Base-by-base conservation (phyloP, 23 red algal genomes). In the Gracilaria gracilis region DNA sequence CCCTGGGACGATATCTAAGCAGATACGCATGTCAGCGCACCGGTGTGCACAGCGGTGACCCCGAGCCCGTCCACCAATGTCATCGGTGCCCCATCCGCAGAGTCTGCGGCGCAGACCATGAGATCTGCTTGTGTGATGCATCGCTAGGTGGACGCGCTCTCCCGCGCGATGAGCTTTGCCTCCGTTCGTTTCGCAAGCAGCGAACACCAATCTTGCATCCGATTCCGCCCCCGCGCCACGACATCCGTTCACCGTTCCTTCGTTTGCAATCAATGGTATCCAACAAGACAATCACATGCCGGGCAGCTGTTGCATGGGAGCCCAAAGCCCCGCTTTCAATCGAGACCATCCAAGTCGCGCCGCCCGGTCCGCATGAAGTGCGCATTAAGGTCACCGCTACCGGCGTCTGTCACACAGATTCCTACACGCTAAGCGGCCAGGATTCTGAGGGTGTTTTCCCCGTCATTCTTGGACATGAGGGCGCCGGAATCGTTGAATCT, bases 391-490 rank as follows among this genome's bases (percentile, higher is more conserved):
- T 99, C 1, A 15, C 61, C 0, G 97, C 97, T 55, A 92, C 94
- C 32, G 93, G 83, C 16, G 65, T 96, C 20, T 99, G 93, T 79
- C 97, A 99, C 79, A 99, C 97, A 8, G 97, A 99, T 50, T 85
- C 93, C 4, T 99, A 93, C 84, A 99, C 97, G 25, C 81, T 96
- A 19, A 88, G 91, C 6, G 97, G 93, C 0, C 36, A 75, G 11
- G 93, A 99, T 69, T 87, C 97, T 62, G 97, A 99, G 61, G 97
- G 97, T 28, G 59, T 91, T 11, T 99, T 99, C 80, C 93, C 97
- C 16, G 61, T 36, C 15, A 84, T 96, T 73, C 53, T 96, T 13
- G 97, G 93, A 17, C 97, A 99, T 81, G 97, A 99, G 71, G 97
- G 97, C 35, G 82, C 76, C 17, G 97, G 93, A 57, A 67, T 95